These are phyloP conservation scores for Penicillium brevicompactum DNA, from an alignment of 2,329 filamentous ascomycete genomes.

Conservation along the genomic window DNA sequence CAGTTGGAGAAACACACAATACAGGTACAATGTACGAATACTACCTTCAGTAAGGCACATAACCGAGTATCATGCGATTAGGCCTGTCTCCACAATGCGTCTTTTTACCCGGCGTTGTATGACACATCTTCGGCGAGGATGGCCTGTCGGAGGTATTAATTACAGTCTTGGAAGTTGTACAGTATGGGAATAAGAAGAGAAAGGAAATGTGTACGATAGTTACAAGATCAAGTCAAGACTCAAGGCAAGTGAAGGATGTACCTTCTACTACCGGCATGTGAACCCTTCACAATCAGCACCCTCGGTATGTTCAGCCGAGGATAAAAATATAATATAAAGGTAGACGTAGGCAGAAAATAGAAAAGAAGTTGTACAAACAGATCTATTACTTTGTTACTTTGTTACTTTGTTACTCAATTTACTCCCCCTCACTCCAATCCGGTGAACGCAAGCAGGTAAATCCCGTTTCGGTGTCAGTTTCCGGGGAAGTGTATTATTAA, in stretches of 20 bases:
- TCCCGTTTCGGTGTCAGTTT: constrained; percentile 28
- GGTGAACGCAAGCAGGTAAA: constrained; percentile 41
- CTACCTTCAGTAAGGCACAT: not conserved
- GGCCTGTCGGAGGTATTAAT: constrained; percentile 17
- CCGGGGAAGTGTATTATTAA: constrained; percentile 16
- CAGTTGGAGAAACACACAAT: too few species aligned
- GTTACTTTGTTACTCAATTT: not conserved
- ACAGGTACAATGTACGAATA: not conserved
- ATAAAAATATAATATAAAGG: not conserved
- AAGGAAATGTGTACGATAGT: too few species aligned
- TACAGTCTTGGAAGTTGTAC: not conserved
- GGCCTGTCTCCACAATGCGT: constrained; percentile 24
- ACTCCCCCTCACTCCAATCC: constrained; percentile 27
- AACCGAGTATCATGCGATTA: constrained; percentile 3
- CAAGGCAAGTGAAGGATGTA: not conserved
- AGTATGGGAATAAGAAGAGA: not conserved
- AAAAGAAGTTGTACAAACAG: not conserved
- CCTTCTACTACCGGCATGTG: not conserved
- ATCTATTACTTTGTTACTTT: too few species aligned
- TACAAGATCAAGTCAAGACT: not conserved
- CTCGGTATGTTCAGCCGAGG: not conserved
- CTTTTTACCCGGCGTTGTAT: constrained; percentile 25
- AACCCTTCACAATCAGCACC: not conserved
- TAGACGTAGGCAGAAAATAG: not conserved
- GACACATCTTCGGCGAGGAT: constrained; percentile 24